Evolutionary conservation across 2,329 filamentous ascomycete genomes (phyloP).

Genomic region (Ceratocystis lukuohia): DNA sequence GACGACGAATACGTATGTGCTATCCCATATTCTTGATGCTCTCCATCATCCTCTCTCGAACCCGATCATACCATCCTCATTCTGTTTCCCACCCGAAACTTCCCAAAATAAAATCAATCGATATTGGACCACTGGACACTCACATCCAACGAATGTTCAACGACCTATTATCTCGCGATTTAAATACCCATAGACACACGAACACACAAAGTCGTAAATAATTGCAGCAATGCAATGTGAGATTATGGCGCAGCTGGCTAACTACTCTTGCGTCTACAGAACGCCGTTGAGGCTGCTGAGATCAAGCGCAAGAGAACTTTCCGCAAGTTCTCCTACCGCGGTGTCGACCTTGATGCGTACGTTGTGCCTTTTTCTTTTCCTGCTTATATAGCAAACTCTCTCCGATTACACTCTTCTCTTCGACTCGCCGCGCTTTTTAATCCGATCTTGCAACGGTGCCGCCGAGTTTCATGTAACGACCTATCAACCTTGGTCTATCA

Average conservation of each 20-base stretch:
- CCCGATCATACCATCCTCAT: background rate
- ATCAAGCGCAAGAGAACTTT: slow-evolving; percentile 99
- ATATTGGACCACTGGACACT: slow-evolving; percentile 22
- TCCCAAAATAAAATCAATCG: background rate
- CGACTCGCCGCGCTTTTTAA: slow-evolving; percentile 2
- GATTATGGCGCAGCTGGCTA: slow-evolving; percentile 11
- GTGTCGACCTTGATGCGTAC: slow-evolving; percentile 98
- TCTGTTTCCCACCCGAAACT: slow-evolving; percentile 1
- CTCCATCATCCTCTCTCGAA: slow-evolving; percentile 5
- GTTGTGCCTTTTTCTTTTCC: slow-evolving; percentile 28
- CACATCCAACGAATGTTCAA: slow-evolving; percentile 20
- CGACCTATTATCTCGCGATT: slow-evolving; percentile 11
- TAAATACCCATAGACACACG: background rate
- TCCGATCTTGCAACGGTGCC: background rate
- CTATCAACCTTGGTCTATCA: background rate
- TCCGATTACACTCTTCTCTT: slow-evolving; percentile 49
- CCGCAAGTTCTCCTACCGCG: slow-evolving; percentile 99
- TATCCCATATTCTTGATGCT: slow-evolving; percentile 17
- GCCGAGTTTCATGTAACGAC: background rate
- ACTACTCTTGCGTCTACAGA: slow-evolving; percentile 38
- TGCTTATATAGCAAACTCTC: background rate
- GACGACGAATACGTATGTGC: slow-evolving; percentile 73
- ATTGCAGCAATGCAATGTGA: slow-evolving; percentile 1
- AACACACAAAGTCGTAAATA: background rate
- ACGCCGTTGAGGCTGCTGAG: slow-evolving; percentile 96